Conservation (phyloP, 108 stramenopile genomes). For the Cyclotella atomus region DNA sequence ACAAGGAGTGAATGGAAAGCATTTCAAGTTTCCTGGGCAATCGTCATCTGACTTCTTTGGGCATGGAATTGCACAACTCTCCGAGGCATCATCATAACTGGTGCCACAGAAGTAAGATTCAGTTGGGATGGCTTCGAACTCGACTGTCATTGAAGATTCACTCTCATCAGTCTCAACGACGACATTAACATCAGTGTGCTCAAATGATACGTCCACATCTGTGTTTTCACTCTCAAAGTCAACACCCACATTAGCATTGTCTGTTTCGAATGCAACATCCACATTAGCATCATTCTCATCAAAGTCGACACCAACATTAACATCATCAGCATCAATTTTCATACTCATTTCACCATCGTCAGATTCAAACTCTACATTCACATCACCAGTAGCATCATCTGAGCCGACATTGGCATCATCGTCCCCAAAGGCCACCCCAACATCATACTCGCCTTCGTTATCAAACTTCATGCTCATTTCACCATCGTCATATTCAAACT, state of each 20-base stretch:
- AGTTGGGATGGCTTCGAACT: conserved; percentile 23
- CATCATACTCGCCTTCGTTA: conserved; percentile 9
- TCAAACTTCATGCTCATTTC: conserved; percentile 8
- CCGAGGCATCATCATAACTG: conserved; percentile 44
- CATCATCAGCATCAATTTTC: conserved; percentile 20
- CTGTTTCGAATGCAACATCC: background rate
- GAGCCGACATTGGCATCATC: conserved; percentile 12
- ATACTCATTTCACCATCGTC: background rate
- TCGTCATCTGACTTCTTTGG: conserved; percentile 26
- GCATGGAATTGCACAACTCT: conserved; percentile 39
- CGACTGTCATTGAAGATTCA: background rate
- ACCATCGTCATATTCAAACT: background rate
- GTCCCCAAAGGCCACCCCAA: background rate
- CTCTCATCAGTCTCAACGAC: conserved; percentile 17
- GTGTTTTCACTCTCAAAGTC: conserved; percentile 19
- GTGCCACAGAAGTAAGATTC: conserved; percentile 52
- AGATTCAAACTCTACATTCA: conserved; percentile 16
- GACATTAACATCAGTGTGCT: background rate
- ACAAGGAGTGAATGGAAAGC: conserved; percentile 52
- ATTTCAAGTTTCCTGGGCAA: conserved; percentile 37
- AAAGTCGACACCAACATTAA: background rate
- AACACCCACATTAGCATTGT: background rate
- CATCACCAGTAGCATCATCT: conserved; percentile 23
- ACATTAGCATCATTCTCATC: conserved; percentile 24
- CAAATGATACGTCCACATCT: background rate